These are phyloP conservation scores for Ceratocystis alfenasii DNA, from an alignment of 2,329 filamentous ascomycete species.

Conservation along the genomic window DNA sequence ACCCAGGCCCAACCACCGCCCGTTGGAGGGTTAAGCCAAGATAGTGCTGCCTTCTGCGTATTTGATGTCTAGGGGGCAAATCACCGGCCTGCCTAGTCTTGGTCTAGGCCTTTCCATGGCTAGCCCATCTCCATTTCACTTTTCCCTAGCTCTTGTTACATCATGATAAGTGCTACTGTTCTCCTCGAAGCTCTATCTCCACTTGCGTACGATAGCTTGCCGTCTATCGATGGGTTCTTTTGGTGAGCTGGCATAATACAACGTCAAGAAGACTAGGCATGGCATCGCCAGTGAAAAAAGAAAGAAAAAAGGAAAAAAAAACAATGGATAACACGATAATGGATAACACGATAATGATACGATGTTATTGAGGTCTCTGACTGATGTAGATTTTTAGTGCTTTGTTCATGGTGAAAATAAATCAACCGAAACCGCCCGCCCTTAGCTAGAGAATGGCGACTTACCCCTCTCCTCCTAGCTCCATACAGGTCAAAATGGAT, in stretches of 20 bases:
- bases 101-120: not conserved
- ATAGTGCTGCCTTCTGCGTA: slow-evolving; percentile 1
- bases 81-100: not conserved
- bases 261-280: not conserved
- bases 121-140: not conserved
- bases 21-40: not conserved
- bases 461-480: too few relatives aligned
- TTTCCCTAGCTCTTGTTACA: not conserved
- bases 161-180: not conserved
- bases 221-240: not conserved
- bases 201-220: not conserved
- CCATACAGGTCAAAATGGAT: too few relatives aligned
- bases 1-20: not conserved
- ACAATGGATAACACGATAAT: not conserved
- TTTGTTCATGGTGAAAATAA: not conserved
- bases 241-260: slow-evolving; percentile 9
- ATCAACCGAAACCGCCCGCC: too few relatives aligned
- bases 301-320: not conserved
- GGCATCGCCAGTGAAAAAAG: not conserved
- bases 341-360: not conserved
- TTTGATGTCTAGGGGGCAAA: not conserved
- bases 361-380: not conserved
- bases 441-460: too few relatives aligned
- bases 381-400: not conserved
- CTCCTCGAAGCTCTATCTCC: not conserved